Percentiles rank a stretch among this genome's conserved stretches.
These are phyloP conservation scores for Wallacemonas sp. DNA, from an alignment of 208 protist species.

Conservation along the genomic window DNA sequence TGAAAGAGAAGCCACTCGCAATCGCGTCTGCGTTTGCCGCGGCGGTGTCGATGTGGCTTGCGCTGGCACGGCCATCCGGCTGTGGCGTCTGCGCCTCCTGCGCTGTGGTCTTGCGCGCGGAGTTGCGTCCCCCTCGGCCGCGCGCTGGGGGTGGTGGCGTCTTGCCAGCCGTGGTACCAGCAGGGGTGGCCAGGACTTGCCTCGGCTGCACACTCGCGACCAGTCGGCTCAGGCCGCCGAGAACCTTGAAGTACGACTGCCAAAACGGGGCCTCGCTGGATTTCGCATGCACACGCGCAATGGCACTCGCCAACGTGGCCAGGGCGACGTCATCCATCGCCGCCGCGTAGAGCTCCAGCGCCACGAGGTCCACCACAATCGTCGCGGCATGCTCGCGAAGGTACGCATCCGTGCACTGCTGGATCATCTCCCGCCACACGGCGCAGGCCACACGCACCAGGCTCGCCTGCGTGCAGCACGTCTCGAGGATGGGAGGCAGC, in stretches of 20 bases:
- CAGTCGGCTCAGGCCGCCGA: slow-evolving; percentile 51
- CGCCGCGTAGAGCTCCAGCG: slow-evolving; percentile 47
- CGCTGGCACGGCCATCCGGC: not conserved
- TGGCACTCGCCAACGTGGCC: slow-evolving; percentile 29
- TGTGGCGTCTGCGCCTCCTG: not conserved
- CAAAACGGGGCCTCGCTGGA: slow-evolving; percentile 50
- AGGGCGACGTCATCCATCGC: slow-evolving; percentile 20
- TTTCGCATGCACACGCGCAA: slow-evolving; percentile 39
- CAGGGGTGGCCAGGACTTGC: not conserved
- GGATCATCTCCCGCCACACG: slow-evolving; percentile 72
- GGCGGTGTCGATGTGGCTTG: not conserved
- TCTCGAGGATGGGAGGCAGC: slow-evolving; percentile 70
- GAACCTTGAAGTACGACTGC: slow-evolving; percentile 64
- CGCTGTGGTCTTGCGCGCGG: not conserved
- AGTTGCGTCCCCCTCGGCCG: not conserved
- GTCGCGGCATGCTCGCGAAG: slow-evolving; percentile 60
- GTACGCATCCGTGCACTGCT: slow-evolving; percentile 64
- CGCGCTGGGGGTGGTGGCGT: too few relatives aligned
- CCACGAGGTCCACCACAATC: slow-evolving; percentile 76
- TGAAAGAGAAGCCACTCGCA: slow-evolving; percentile 56
- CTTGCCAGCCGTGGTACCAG: not conserved
- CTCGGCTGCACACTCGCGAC: slow-evolving; percentile 21
- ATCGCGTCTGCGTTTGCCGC: slow-evolving; percentile 23
- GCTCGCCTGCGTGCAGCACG: slow-evolving; percentile 30
- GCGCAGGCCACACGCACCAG: slow-evolving; percentile 40